Conservation (phyloP, 768 basidiomycete genomes). For the Suillus americanus region DNA sequence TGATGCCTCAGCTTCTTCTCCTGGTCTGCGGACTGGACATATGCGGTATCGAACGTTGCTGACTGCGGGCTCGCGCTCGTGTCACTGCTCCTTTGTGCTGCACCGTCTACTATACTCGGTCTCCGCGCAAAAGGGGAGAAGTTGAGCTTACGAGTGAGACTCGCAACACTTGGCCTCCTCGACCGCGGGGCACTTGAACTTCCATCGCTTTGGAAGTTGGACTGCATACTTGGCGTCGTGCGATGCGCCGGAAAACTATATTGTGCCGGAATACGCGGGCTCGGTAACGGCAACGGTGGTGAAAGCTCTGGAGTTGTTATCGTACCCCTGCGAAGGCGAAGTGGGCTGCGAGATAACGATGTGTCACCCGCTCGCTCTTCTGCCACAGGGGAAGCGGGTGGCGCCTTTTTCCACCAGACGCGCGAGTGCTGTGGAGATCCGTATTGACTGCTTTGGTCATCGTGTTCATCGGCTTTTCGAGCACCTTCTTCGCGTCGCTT, state of each 20-base stretch:
- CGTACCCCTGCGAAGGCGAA: slow-evolving; percentile 14
- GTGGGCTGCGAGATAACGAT: slow-evolving; percentile 4
- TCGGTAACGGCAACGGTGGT: slow-evolving; percentile 18
- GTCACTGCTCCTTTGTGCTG: background rate
- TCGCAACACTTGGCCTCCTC: slow-evolving; percentile 29
- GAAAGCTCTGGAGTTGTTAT: slow-evolving; percentile 13
- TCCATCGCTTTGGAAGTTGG: slow-evolving; percentile 12
- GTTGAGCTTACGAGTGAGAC: slow-evolving; percentile 32
- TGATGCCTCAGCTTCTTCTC: slow-evolving; percentile 21
- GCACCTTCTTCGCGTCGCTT: slow-evolving; percentile 13
- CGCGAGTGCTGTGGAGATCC: slow-evolving; percentile 20
- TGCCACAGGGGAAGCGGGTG: slow-evolving; percentile 11
- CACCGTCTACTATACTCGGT: slow-evolving; percentile 23
- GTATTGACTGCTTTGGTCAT: slow-evolving; percentile 4
- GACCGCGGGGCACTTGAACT: slow-evolving; percentile 8
- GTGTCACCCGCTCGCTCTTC: slow-evolving; percentile 13
- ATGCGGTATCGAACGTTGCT: slow-evolving; percentile 4
- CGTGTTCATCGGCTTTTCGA: slow-evolving; percentile 4
- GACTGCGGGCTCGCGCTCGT: slow-evolving; percentile 18
- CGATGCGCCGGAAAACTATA: slow-evolving; percentile 16
- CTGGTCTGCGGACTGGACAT: slow-evolving; percentile 11
- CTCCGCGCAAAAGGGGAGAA: slow-evolving; percentile 28
- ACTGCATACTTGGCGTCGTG: slow-evolving; percentile 23
- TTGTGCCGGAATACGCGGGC: slow-evolving; percentile 11
- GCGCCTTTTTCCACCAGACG: slow-evolving; percentile 31